phyloP scores from a whole-genome alignment of 2,329 filamentous ascomycete species.

The Ascochyta viciae-villosae region DNA sequence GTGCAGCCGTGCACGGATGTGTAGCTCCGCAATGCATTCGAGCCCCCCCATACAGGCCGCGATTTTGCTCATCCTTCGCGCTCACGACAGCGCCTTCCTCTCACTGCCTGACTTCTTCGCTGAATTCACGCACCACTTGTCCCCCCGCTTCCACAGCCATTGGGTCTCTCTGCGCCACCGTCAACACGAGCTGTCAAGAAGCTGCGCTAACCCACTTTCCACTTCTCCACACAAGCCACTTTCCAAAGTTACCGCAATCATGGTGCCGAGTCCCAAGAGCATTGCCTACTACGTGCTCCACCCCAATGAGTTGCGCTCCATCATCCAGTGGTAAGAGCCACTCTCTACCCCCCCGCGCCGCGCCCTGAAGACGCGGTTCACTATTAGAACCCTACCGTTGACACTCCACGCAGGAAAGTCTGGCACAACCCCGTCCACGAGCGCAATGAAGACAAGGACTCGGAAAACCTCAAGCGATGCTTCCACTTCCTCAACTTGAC shows the following conservation, averaged over 20 bases:
- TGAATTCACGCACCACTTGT: constrained; percentile 14
- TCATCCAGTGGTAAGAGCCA: constrained; percentile 82
- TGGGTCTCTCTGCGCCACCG: constrained; percentile 9
- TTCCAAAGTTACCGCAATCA: constrained; percentile 31
- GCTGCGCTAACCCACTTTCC: constrained; percentile 11
- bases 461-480: constrained; percentile 76
- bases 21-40: constrained; percentile 15
- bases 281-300: constrained; percentile 77
- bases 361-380: background rate
- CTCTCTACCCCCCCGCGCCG: background rate
- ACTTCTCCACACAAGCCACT: constrained; percentile 14
- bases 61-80: constrained; percentile 18
- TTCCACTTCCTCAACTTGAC: constrained; percentile 87
- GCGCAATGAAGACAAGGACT: constrained; percentile 78
- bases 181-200: constrained; percentile 1
- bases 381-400: constrained; percentile 10
- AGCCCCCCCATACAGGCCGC: constrained; percentile 17
- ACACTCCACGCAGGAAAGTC: constrained; percentile 72
- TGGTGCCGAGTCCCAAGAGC: constrained; percentile 52
- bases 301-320: constrained; percentile 77
- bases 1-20: constrained; percentile 12
- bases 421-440: constrained; percentile 95
- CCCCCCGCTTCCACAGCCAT: constrained; percentile 1
- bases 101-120: constrained; percentile 18
- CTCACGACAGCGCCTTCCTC: constrained; percentile 10